phyloP scores from a whole-genome alignment of 345 rosid species.

The Odontarrhena argentea region DNA sequence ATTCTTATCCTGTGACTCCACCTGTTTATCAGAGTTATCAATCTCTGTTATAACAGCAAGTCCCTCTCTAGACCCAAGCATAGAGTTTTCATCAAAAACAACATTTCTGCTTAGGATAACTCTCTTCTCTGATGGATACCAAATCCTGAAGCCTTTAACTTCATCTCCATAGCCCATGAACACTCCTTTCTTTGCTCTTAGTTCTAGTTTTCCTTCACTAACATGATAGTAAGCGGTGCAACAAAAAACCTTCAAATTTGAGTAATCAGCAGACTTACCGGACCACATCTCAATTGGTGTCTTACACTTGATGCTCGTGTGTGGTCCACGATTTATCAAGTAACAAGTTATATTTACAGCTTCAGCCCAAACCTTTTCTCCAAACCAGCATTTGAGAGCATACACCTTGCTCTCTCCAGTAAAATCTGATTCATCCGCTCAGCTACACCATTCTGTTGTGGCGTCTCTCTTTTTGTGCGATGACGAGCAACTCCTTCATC shows the following conservation, averaged over 20 bases:
- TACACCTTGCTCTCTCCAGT: not conserved
- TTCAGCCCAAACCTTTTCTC: not conserved
- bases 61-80: not conserved
- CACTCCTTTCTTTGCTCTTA: not conserved
- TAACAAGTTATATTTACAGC: not conserved
- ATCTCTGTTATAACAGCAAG: not conserved
- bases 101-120: not conserved
- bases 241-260: not conserved
- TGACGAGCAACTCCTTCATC: not conserved
- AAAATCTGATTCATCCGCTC: not conserved
- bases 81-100: conserved; percentile 8
- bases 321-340: conserved; percentile 7
- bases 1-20: not conserved
- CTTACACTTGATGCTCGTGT: not conserved
- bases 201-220: not conserved
- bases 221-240: not conserved
- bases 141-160: not conserved
- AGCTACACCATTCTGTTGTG: not conserved
- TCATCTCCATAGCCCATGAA: not conserved
- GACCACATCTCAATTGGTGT: not conserved
- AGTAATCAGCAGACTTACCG: not conserved
- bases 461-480: not conserved
- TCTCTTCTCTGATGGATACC: not conserved
- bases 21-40: not conserved
- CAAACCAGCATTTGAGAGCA: not conserved